These are phyloP conservation scores for Chrysanthemum lavandulifolium DNA, from an alignment of 129 eudicot species.

Conservation along the genomic window DNA sequence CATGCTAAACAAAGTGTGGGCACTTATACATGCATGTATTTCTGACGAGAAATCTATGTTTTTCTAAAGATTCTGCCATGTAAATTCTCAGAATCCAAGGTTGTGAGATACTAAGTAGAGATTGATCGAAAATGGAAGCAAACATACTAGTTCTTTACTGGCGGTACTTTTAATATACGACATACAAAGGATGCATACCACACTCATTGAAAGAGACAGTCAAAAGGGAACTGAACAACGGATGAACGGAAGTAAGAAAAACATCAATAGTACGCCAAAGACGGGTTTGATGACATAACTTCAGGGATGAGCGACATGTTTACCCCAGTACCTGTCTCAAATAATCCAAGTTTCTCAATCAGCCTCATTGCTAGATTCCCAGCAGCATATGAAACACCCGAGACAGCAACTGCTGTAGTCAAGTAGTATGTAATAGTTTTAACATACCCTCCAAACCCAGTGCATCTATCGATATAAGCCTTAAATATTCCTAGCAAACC, in stretches of 20 bases:
- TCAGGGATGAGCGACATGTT: slow-evolving; percentile 2
- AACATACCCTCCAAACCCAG: slow-evolving; percentile 27
- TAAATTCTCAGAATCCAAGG: no score
- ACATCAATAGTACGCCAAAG: slow-evolving; percentile 35
- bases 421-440: slow-evolving; percentile 50
- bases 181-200: background rate
- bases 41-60: no score
- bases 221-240: background rate
- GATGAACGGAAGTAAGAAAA: background rate
- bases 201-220: background rate
- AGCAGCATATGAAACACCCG: slow-evolving; percentile 54
- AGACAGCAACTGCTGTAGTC: slow-evolving; percentile 31
- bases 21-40: no score
- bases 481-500: slow-evolving; percentile 43
- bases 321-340: slow-evolving; percentile 22
- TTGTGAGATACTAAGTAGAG: no score
- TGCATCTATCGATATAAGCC: slow-evolving; percentile 33
- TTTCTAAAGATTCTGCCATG: no score
- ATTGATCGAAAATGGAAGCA: background rate
- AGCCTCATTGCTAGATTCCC: slow-evolving; percentile 43
- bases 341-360: slow-evolving; percentile 48
- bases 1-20: no score
- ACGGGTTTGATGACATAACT: slow-evolving; percentile 11
- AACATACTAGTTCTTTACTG: background rate
- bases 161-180: background rate